A percentile compares a stretch with the other conserved stretches of the same genome.
These are phyloP conservation scores for Monosporozyma yasuniensis DNA, from an alignment of 805 yeast species.

Conservation along the genomic window DNA sequence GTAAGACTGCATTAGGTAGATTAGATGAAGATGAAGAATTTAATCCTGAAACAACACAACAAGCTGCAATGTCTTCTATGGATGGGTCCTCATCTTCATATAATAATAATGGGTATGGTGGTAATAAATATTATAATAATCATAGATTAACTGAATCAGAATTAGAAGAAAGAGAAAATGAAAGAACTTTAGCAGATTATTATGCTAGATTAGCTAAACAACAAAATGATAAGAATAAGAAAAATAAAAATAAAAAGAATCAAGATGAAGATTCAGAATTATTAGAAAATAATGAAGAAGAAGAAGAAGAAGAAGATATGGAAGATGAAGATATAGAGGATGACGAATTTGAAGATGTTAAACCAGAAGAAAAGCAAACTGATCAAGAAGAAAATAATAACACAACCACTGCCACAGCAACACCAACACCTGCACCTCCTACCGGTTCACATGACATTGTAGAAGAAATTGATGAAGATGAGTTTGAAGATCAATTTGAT, in stretches of 20 bases:
- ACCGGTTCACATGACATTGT: background rate
- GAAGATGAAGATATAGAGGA: constrained; percentile 10
- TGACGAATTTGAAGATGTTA: background rate
- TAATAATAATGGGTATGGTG: constrained; percentile 10
- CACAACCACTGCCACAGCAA: background rate
- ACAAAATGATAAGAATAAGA: constrained; percentile 49
- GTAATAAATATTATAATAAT: constrained; percentile 8
- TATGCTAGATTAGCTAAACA: constrained; percentile 68
- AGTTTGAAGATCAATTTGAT: constrained; percentile 16
- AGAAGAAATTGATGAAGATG: constrained; percentile 17
- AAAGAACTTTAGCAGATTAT: constrained; percentile 64
- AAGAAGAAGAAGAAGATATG: constrained; percentile 39
- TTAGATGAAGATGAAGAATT: constrained; percentile 43
- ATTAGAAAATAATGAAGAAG: constrained; percentile 42
- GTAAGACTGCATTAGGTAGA: constrained; percentile 49
- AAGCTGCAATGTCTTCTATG: constrained; percentile 14
- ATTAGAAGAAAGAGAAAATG: constrained; percentile 54
- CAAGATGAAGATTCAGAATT: constrained; percentile 40
- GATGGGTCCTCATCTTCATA: constrained; percentile 5
- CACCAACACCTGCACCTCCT: background rate
- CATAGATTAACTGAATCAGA: constrained; percentile 29
- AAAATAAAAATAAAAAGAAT: constrained; percentile 40
- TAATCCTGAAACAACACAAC: constrained; percentile 22
- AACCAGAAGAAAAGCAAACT: background rate
- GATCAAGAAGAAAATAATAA: background rate